Conservation (phyloP, 768 basidiomycete species). For the Porpolomopsis calyptriformis region DNA sequence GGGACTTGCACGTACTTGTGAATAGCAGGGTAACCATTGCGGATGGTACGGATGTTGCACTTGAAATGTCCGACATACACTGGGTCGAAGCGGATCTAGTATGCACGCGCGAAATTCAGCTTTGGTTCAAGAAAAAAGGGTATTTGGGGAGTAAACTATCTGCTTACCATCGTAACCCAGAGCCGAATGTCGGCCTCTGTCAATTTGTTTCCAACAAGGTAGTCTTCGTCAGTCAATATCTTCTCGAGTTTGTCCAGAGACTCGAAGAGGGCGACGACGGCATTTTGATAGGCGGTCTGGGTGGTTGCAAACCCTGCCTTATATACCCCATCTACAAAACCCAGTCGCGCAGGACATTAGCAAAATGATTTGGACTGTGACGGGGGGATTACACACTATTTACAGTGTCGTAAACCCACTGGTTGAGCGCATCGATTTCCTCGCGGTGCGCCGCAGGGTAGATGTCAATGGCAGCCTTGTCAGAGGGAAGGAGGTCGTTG, state of each 20-base stretch:
- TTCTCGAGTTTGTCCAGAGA: slow-evolving; percentile 76
- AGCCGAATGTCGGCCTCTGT: slow-evolving; percentile 83
- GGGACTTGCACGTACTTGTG: slow-evolving; percentile 37
- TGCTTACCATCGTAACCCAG: slow-evolving; percentile 79
- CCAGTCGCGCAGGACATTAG: background rate
- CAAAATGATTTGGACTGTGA: background rate
- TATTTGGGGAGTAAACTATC: background rate
- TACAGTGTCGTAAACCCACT: slow-evolving; percentile 77
- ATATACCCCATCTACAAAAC: slow-evolving; percentile 67
- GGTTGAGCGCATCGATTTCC: slow-evolving; percentile 79
- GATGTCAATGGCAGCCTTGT: slow-evolving; percentile 56
- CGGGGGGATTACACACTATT: slow-evolving; percentile 61
- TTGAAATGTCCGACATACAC: slow-evolving; percentile 93
- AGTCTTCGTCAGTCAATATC: slow-evolving; percentile 67
- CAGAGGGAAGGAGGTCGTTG: slow-evolving; percentile 57
- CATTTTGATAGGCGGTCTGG: slow-evolving; percentile 71
- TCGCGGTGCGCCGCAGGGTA: slow-evolving; percentile 64
- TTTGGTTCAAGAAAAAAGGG: no score
- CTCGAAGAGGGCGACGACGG: slow-evolving; percentile 64
- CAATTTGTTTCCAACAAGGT: slow-evolving; percentile 69
- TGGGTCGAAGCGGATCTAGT: slow-evolving; percentile 76
- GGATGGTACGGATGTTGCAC: slow-evolving; percentile 79
- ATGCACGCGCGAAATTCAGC: background rate
- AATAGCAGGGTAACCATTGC: slow-evolving; percentile 77
- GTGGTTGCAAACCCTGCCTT: slow-evolving; percentile 77